A percentile compares a stretch with the other conserved stretches of the same genome.
These are phyloP conservation scores for Danielia reshetovae DNA, from an alignment of 805 yeast genomes.

Conservation along the genomic window DNA sequence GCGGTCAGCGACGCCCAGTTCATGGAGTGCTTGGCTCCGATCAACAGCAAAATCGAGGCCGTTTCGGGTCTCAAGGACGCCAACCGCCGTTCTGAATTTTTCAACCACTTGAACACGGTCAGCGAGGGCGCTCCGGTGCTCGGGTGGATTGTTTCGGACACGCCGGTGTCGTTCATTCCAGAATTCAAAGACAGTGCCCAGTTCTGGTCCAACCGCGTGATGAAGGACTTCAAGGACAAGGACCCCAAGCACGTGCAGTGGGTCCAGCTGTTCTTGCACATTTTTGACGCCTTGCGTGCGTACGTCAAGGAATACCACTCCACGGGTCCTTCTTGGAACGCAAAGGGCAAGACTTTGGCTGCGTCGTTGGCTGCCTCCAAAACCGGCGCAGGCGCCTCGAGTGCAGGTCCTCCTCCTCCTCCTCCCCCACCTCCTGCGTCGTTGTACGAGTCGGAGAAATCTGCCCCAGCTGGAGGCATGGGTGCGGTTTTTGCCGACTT, in stretches of 20 bases:
- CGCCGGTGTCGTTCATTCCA: constrained; percentile 71
- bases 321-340: constrained; percentile 80
- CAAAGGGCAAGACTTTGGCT: constrained; percentile 53
- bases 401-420: constrained; percentile 85
- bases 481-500: constrained; percentile 89
- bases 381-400: constrained; percentile 24
- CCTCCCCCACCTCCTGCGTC: constrained; percentile 84
- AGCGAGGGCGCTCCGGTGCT: constrained; percentile 87
- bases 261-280: constrained; percentile 62
- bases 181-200: constrained; percentile 89
- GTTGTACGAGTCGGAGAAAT: constrained; percentile 47
- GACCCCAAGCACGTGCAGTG: constrained; percentile 72
- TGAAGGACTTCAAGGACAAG: constrained; percentile 76
- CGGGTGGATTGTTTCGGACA: constrained; percentile 81
- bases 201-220: constrained; percentile 88
- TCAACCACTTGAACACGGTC: constrained; percentile 74
- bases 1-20: constrained; percentile 51
- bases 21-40: constrained; percentile 59
- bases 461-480: constrained; percentile 47
- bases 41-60: constrained; percentile 54
- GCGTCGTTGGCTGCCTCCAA: constrained; percentile 37
- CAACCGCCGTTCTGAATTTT: constrained; percentile 62
- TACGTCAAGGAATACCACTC: constrained; percentile 77
- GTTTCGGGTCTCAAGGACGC: constrained; percentile 67
- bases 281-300: constrained; percentile 65